These are phyloP conservation scores for Camellia lanceoleosa DNA, from an alignment of 148 eudicot species.

Conservation along the genomic window DNA sequence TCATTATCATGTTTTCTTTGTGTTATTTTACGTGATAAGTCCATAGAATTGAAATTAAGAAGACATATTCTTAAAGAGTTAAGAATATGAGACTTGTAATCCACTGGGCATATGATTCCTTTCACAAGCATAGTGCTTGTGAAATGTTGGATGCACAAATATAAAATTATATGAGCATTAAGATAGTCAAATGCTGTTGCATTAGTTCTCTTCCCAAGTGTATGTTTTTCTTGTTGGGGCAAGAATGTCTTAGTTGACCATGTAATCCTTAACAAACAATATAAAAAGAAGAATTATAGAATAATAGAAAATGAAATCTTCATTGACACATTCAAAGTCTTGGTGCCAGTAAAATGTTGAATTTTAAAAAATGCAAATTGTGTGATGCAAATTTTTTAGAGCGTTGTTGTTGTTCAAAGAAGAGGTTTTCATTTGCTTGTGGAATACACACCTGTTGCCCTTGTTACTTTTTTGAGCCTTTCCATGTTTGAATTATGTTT, in stretches of 20 bases:
- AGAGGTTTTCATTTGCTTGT: neutral
- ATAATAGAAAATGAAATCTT: neutral
- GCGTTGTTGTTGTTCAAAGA: neutral
- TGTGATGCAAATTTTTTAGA: neutral
- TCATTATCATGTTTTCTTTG: too few species aligned
- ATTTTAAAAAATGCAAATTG: too few species aligned
- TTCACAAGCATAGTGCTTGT: too few species aligned
- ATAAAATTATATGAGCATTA: neutral
- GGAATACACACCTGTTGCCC: neutral
- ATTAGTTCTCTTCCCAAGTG: neutral
- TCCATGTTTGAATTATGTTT: neutral
- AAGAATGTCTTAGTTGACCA: neutral
- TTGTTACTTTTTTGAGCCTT: neutral
- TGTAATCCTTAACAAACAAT: constrained; percentile 6
- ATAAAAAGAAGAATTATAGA: neutral
- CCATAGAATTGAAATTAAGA: too few species aligned
- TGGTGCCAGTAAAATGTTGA: neutral
- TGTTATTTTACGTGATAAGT: too few species aligned
- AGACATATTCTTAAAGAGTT: too few species aligned
- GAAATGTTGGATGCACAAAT: neutral
- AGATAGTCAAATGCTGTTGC: neutral
- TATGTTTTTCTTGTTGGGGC: neutral
- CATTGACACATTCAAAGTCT: neutral
- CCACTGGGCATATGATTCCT: too few species aligned
- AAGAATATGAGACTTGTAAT: too few species aligned